Base-by-base conservation (phyloP, 2,329 filamentous ascomycete species). In the Pestalotiopsis sp. region DNA sequence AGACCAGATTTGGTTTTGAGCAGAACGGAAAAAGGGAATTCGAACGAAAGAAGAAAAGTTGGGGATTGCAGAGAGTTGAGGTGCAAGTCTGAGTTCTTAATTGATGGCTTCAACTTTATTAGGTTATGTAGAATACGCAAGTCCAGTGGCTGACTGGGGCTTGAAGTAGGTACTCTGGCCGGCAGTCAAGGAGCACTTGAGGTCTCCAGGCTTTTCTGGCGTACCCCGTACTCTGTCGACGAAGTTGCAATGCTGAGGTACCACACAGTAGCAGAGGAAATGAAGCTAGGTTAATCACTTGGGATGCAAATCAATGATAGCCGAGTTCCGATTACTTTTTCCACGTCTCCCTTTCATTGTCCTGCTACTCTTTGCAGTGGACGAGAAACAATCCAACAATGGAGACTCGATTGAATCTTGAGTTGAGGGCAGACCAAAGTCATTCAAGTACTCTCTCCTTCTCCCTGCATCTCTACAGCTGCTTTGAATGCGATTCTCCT, bases 61-160 rank as follows among this genome's bases (percentile, higher is more conserved):
- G 58, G 30, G 35, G 17, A 39, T 20, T 20, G 26, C n/a, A 11
- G 30, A 61, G 17, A 61, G 58, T 39, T 61, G 58, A 61, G 58
- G 38, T 30, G 58, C n/a, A 22, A 35, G 58, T 35, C 35, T 61
- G 58, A 58, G 22, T 39, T 35, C 13, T 61, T 61, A 20, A 61
- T 61, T 35, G 35, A 61, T 35, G 58, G 26, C 30, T 35, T 61
- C 58, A 61, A 61, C 58, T 35, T 22, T 61, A 58, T 58, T 58
- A 26, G 26, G 35, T 20, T 13, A 24, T 4, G 14, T 35, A 20
- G 24, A n/a, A 61, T 35, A 9, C 30, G 30, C 30, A 20, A 14
- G 20, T 9, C 11, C 35, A 35, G 24, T 22, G 22, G 20, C 20
- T 26, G 24, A 20, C 20, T 57, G 11, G 17, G 22, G 56, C 56